A percentile compares a stretch with the other conserved stretches of the same genome.
Evolutionary conservation across 2,329 filamentous ascomycete species (phyloP).

Genomic region (Arthroderma uncinatum): DNA sequence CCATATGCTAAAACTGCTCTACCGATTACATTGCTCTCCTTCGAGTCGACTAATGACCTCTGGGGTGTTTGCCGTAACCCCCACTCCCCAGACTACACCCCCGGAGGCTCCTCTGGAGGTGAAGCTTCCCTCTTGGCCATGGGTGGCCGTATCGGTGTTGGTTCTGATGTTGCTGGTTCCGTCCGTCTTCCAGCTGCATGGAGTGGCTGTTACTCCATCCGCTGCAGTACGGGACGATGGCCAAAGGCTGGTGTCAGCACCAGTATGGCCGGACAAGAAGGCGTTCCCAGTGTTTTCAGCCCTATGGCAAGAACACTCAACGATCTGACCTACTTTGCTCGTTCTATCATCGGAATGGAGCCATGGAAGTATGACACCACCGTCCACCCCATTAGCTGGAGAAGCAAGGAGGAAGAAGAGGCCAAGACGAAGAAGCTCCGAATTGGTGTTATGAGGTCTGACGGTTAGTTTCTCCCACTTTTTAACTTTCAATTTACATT

Average conservation of each 20-base stretch:
- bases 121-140: constrained; percentile 73
- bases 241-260: constrained; percentile 74
- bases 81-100: constrained; percentile 71
- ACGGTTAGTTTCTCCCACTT: constrained; percentile 35
- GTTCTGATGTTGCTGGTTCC: constrained; percentile 81
- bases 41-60: constrained; percentile 67
- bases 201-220: constrained; percentile 74
- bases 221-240: constrained; percentile 83
- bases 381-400: constrained; percentile 77
- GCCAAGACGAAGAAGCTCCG: constrained; percentile 53
- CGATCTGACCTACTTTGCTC: constrained; percentile 76
- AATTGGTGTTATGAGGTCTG: constrained; percentile 66
- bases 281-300: constrained; percentile 76
- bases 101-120: constrained; percentile 78
- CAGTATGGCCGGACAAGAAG: constrained; percentile 87
- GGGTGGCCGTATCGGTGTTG: constrained; percentile 75
- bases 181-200: constrained; percentile 81
- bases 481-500: not conserved
- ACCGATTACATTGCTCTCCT: constrained; percentile 74
- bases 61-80: constrained; percentile 80
- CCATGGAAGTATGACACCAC: constrained; percentile 83
- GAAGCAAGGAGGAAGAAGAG: constrained; percentile 48
- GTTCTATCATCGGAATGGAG: constrained; percentile 63
- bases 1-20: constrained; percentile 90
- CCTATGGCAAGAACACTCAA: constrained; percentile 81